Conservation (phyloP, 495 filamentous ascomycete species). For the Hypomontagnella submonticulosa region DNA sequence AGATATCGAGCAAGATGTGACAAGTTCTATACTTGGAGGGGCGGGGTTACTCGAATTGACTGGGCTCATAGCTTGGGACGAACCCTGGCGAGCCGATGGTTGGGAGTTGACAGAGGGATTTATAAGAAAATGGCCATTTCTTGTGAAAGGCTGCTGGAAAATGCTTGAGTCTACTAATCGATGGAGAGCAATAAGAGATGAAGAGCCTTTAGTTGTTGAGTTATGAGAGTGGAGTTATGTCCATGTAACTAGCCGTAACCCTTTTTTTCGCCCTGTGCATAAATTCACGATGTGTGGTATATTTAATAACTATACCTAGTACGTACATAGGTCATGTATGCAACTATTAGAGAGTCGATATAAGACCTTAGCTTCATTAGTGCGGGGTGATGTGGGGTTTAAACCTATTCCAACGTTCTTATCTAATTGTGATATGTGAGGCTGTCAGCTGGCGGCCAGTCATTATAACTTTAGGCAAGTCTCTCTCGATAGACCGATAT, state of each 20-base stretch:
- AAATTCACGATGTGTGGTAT: too few relatives aligned
- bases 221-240: constrained; percentile 15
- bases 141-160: constrained; percentile 53
- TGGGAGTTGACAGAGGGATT: constrained; percentile 61
- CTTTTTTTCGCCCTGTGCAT: too few relatives aligned
- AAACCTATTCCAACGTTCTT: constrained; percentile 3
- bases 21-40: constrained; percentile 19
- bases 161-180: constrained; percentile 56
- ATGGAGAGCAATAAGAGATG: constrained; percentile 54
- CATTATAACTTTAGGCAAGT: constrained; percentile 33
- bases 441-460: constrained; percentile 41
- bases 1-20: constrained; percentile 57
- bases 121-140: constrained; percentile 54
- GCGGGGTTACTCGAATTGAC: constrained; percentile 20
- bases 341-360: too few relatives aligned
- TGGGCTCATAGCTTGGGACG: constrained; percentile 59
- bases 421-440: constrained; percentile 12
- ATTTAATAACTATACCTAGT: not conserved
- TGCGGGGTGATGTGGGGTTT: constrained; percentile 18
- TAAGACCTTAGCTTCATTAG: too few relatives aligned
- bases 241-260: too few relatives aligned
- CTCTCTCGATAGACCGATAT: not conserved
- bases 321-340: too few relatives aligned
- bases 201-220: constrained; percentile 39
- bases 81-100: constrained; percentile 53